Evolutionary conservation across 495 filamentous ascomycete species (phyloP), one percentile per base, ranked within the genome.

Genomic region (Eremomyces bilateralis): DNA sequence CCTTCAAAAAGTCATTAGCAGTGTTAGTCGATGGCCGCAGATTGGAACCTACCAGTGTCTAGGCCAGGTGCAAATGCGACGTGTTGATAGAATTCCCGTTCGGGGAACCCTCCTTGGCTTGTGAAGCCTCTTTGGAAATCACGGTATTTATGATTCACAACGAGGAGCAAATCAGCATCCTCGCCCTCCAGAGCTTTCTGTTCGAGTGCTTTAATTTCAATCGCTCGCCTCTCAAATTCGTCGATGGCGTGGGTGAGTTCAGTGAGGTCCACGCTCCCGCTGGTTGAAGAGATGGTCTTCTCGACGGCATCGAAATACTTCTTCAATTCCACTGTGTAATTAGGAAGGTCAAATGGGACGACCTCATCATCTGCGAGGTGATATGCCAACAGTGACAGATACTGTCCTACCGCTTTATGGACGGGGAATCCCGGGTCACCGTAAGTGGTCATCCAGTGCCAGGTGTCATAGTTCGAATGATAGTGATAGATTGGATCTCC

Each of bases 301-400:
- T 42, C 31, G 4, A 56, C 27, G 1, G 28, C 19, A 15, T 27
- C 18, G 32, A 44, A 46, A 35, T 55, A 56, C 3, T 18, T 20
- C 15, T 36, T 22, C 12, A 56, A 31, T n/a, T 42, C 19, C 4
- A 15, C 15, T 3, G 46, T 28, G 36, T 49, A 56, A 31, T 39
- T 42, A 8, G 49, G 27, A 4, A 48, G 45, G 29, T 57, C 46
- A 22, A 56, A 42, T 1, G 53, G 54, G 4, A 63, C 30, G 18
- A 53, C 36, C 3, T 41, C 36, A 10, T 51, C 48, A 15, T 39
- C 47, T 1, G 41, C 41, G 11, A 63, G 33, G 32, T 57, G 49
- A 27, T 61, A 44, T 15, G 50, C 45, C 11, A 62, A 46, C 1
- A 59, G 39, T 3, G 49, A 35, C 3, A 52, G 43, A 27, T 44